Conservation (phyloP, 2,329 filamentous ascomycete species). For the Pestalotiopsis sp. region DNA sequence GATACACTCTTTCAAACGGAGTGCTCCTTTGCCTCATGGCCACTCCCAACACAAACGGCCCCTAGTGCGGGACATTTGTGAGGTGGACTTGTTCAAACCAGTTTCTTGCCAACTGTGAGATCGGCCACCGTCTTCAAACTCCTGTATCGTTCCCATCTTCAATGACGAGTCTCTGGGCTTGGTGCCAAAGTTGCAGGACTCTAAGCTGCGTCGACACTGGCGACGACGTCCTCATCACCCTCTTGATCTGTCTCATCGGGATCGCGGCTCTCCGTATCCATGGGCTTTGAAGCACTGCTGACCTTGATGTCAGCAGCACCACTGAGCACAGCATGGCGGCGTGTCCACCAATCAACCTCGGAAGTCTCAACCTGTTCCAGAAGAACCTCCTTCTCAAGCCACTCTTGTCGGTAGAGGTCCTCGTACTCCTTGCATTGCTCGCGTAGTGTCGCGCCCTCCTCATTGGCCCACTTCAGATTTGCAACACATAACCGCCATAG, state of each 20-base stretch:
- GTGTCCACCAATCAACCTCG: conserved; percentile 68
- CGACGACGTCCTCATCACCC: conserved; percentile 1
- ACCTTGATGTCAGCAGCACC: conserved; percentile 50
- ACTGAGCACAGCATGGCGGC: conserved; percentile 57
- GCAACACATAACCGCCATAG: conserved; percentile 71
- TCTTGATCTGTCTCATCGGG: conserved; percentile 11
- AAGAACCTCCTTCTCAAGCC: conserved; percentile 79
- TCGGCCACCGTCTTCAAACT: too few species aligned
- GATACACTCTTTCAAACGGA: not conserved
- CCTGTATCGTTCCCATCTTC: not conserved
- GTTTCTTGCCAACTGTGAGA: too few species aligned
- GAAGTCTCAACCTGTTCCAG: conserved; percentile 71
- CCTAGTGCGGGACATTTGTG: too few species aligned
- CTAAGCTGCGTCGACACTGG: not conserved
- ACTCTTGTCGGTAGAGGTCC: conserved; percentile 69
- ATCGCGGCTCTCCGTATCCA: not conserved
- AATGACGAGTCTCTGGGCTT: not conserved
- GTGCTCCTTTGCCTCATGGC: too few species aligned
- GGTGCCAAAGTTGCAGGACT: not conserved
- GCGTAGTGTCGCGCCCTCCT: conserved; percentile 66
- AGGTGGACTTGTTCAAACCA: too few species aligned
- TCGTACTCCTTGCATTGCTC: conserved; percentile 70
- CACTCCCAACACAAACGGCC: too few species aligned
- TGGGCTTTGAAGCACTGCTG: conserved; percentile 8
- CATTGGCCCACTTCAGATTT: conserved; percentile 74